Percentiles rank a stretch among this genome's conserved stretches.
Evolutionary conservation across 148 eudicot genomes (phyloP).

Genomic region (Oxyria digyna): DNA sequence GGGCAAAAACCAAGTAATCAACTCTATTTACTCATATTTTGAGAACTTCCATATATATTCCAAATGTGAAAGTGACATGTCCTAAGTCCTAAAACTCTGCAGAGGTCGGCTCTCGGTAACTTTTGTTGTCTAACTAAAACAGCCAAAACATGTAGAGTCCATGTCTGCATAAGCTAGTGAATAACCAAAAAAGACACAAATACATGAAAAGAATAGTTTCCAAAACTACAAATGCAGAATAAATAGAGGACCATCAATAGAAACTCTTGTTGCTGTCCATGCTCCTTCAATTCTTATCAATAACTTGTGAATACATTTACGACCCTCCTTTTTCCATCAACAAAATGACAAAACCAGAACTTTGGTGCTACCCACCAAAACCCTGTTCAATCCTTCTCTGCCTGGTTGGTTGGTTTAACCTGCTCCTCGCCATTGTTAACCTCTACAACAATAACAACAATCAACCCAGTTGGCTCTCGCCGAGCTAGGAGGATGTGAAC

Average conservation of each 20-base stretch:
- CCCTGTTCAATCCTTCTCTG: not conserved
- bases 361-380: slow-evolving; percentile 1
- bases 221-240: not conserved
- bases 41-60: not conserved
- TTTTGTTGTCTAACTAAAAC: not conserved
- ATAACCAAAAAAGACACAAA: not conserved
- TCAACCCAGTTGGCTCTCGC: no score
- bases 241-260: not conserved
- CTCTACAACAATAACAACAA: not conserved
- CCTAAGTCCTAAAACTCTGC: not conserved
- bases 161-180: not conserved
- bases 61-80: not conserved
- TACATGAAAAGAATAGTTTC: not conserved
- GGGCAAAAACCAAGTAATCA: no score
- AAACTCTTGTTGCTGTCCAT: not conserved
- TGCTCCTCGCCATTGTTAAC: not conserved
- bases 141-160: not conserved
- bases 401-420: not conserved
- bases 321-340: not conserved
- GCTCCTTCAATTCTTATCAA: not conserved
- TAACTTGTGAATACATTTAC: not conserved
- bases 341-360: not conserved
- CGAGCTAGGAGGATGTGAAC: no score
- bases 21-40: no score
- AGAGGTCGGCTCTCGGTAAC: not conserved